These are phyloP conservation scores for Colletotrichum shisoi DNA, from an alignment of 2,329 filamentous ascomycete genomes.

Conservation along the genomic window DNA sequence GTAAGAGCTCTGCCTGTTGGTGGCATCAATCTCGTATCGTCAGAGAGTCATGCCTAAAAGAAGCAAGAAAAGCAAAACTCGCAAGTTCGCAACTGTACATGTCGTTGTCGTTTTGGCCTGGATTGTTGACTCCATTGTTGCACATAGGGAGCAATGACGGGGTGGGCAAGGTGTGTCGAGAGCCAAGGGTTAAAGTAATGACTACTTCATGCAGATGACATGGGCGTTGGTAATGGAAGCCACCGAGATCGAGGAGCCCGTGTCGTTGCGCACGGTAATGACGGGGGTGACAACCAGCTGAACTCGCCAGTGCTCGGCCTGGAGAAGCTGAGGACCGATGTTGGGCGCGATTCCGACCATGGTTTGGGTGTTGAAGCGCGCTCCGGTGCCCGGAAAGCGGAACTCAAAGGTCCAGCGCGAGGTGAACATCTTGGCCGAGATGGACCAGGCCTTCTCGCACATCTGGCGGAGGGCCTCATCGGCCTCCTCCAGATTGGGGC, in stretches of 20 bases:
- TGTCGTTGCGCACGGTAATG: slow-evolving; percentile 63
- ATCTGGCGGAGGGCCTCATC: slow-evolving; percentile 55
- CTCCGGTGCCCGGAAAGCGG: slow-evolving; percentile 59
- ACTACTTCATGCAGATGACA: slow-evolving; percentile 56
- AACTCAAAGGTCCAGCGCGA: slow-evolving; percentile 56
- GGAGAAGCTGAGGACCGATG: slow-evolving; percentile 54
- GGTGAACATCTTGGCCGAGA: slow-evolving; percentile 58
- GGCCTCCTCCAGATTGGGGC: slow-evolving; percentile 48
- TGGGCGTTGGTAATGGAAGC: slow-evolving; percentile 57
- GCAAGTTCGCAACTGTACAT: neutral
- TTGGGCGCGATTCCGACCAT: slow-evolving; percentile 58
- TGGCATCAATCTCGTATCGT: neutral
- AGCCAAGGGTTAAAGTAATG: neutral
- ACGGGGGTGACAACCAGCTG: slow-evolving; percentile 63
- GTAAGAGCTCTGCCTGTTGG: neutral
- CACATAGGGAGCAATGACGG: neutral
- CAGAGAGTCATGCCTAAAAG: neutral
- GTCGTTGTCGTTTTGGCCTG: neutral
- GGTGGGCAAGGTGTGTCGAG: neutral
- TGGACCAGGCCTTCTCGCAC: slow-evolving; percentile 53
- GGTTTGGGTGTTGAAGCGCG: slow-evolving; percentile 58
- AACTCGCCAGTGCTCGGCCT: slow-evolving; percentile 61
- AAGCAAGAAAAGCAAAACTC: neutral
- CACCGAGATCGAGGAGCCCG: slow-evolving; percentile 54
- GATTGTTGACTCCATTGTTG: neutral